These are phyloP conservation scores for Cordyceps farinosa DNA, from an alignment of 2,329 filamentous ascomycete species.

Conservation along the genomic window DNA sequence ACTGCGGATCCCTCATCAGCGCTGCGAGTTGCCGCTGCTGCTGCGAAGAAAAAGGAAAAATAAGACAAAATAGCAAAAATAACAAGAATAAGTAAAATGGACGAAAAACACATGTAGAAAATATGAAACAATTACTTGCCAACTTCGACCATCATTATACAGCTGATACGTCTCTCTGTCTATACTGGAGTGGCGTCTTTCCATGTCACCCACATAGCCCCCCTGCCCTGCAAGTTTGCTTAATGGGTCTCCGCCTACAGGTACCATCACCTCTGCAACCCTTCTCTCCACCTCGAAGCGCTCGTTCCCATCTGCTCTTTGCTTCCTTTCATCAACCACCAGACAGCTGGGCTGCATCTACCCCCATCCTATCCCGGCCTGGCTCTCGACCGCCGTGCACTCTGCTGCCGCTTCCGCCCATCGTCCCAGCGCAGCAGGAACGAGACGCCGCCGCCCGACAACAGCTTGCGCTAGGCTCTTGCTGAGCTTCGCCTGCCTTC, in stretches of 20 bases:
- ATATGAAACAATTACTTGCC: no score
- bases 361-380: not conserved
- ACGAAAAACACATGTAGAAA: no score
- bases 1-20: no score
- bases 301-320: not conserved
- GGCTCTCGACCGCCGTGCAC: not conserved
- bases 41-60: not conserved
- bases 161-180: no score
- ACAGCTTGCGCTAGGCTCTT: not conserved
- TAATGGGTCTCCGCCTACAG: not conserved
- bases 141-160: no score
- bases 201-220: no score
- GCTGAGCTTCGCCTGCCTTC: constrained; percentile 15
- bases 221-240: no score
- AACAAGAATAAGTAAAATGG: no score
- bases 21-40: not conserved
- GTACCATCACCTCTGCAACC: not conserved
- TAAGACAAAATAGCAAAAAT: no score
- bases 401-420: not conserved
- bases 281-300: constrained; percentile 5
- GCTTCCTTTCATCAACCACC: constrained; percentile 1
- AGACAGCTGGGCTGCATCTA: constrained; percentile 1
- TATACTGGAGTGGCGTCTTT: no score
- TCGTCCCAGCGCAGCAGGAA: constrained; percentile 9
- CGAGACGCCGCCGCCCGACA: not conserved